These are phyloP conservation scores for Paraphaeosphaeria sporulosa DNA, from an alignment of 2,329 filamentous ascomycete species.

Conservation along the genomic window DNA sequence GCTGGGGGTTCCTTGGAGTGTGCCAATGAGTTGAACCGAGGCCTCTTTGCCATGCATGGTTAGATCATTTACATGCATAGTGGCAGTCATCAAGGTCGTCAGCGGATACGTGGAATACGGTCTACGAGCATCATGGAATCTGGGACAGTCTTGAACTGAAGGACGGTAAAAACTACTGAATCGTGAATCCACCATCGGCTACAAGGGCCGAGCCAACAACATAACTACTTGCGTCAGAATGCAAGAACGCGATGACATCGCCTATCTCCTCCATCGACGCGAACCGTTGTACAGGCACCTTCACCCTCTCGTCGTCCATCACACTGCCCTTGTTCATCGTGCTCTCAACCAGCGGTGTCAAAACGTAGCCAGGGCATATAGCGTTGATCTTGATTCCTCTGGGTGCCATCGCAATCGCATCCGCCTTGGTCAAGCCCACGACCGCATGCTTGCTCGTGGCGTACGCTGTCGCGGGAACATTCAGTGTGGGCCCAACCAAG, in stretches of 20 bases:
- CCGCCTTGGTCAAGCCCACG: constrained; percentile 61
- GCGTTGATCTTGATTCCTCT: constrained; percentile 66
- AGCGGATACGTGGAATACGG: not conserved
- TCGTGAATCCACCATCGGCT: constrained; percentile 60
- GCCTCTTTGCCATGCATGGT: not conserved
- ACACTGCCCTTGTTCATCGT: constrained; percentile 34
- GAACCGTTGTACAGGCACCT: constrained; percentile 57
- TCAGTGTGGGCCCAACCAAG: constrained; percentile 49
- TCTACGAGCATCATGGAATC: not conserved
- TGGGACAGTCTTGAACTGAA: not conserved
- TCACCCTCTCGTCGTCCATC: constrained; percentile 47
- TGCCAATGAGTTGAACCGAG: not conserved
- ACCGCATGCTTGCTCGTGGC: constrained; percentile 63
- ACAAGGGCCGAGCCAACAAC: constrained; percentile 77
- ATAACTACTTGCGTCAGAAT: constrained; percentile 74
- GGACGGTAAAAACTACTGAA: constrained; percentile 22
- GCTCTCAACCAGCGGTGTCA: constrained; percentile 50
- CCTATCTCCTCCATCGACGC: constrained; percentile 71
- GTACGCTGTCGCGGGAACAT: constrained; percentile 57
- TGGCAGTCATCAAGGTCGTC: not conserved
- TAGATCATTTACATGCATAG: not conserved
- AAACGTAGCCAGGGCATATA: constrained; percentile 63
- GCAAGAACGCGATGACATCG: constrained; percentile 74
- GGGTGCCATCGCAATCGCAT: constrained; percentile 61
- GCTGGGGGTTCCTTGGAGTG: not conserved